These are phyloP conservation scores for Colletotrichum sp. DNA, from an alignment of 2,329 filamentous ascomycete species.

Conservation along the genomic window DNA sequence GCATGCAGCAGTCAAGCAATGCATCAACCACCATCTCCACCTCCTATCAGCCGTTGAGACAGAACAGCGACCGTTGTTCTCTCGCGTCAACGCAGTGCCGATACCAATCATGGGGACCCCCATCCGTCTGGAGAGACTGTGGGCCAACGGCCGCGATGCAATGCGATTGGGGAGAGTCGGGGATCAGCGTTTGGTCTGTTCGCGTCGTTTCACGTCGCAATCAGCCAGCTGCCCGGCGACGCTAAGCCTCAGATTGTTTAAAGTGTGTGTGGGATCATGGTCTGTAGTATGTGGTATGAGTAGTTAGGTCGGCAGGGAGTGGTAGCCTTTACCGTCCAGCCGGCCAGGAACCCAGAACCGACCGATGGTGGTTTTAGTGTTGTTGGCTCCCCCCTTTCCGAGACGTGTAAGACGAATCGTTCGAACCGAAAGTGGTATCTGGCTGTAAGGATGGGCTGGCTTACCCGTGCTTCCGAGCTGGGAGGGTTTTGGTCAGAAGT, in stretches of 20 bases:
- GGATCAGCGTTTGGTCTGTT: not conserved
- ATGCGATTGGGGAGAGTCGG: not conserved
- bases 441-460: not conserved
- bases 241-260: not conserved
- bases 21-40: not conserved
- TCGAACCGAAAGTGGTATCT: not conserved
- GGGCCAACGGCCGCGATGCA: not conserved
- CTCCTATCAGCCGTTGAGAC: not conserved
- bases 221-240: not conserved
- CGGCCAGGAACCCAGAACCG: not conserved
- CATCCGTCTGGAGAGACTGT: not conserved
- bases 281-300: not conserved
- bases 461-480: not conserved
- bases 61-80: not conserved
- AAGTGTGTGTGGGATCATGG: not conserved
- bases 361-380: not conserved
- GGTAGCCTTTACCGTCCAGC: not conserved
- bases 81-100: not conserved
- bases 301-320: not conserved
- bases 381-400: not conserved
- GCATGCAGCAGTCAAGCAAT: not conserved
- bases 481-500: not conserved
- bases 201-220: conserved; percentile 2
- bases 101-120: not conserved
- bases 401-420: conserved; percentile 2